Base-by-base conservation (phyloP, 305 asterid genomes). In the Rubia balearica region DNA sequence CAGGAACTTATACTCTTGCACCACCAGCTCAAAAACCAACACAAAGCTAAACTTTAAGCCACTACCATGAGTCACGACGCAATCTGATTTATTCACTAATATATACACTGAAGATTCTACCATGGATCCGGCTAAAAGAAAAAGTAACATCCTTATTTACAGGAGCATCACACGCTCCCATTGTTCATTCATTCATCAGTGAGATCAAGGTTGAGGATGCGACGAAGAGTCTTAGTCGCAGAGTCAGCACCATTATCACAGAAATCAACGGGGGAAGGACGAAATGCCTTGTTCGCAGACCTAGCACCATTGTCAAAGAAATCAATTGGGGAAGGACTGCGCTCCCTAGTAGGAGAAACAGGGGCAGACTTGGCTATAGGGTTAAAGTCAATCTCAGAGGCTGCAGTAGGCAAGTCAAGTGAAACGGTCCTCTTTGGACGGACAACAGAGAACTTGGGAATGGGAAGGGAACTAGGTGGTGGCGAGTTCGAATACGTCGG, bases 401-500 rank as follows among this genome's bases (percentile, higher is more conserved):
- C 83, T 30, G 83, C 55, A 24, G 80, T 11, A 64, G 85, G 89
- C 73, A 90, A 76, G 55, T 86, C 90, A 75, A 90, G 90, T 3
- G 97, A 90, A 30, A 79, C 90, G 8, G 94, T 77, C 78, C 95
- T 81, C 74, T 87, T 93, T 0, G 91, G 86, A 75, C 68, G 80
- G 78, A 85, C 33, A 17, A 87, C 36, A 17, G 90, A 85, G 73
- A 93, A 91, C 57, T 88, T 93, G 9, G 98, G 97, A 7, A 93
- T 86, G 51, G 98, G 97, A 80, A 93, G 80, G 24, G 94, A 93
- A 79, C 98, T 90, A 0, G 96, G 98, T 9, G 92, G 89, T 66
- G 98, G 97, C 24, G 97, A 93, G 75, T 86, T 89, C 0, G 94
- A 91, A 75, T 91, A 93, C 5, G 96, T 84, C 40, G 98, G 96